Percentiles rank a stretch among this genome's conserved stretches.
Conservation (phyloP, 495 filamentous ascomycete species). For the Penicillium coprophilum region DNA sequence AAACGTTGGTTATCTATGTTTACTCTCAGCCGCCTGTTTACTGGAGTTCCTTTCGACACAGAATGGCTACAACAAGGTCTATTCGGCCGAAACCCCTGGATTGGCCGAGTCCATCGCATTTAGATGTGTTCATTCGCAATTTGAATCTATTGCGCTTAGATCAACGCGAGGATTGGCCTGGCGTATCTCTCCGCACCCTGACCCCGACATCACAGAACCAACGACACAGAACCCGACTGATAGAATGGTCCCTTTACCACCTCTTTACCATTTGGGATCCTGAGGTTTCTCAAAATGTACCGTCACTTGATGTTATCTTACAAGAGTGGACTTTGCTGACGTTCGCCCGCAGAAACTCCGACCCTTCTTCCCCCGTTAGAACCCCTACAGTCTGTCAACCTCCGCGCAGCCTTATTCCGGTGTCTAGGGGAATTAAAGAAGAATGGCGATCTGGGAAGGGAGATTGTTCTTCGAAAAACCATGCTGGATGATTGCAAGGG, state of each 20-base stretch:
- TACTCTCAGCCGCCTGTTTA: constrained; percentile 19
- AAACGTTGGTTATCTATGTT: constrained; percentile 35
- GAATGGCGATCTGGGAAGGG: constrained; percentile 74
- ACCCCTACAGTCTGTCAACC: constrained; percentile 82
- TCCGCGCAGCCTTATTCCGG: constrained; percentile 80
- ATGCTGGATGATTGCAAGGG: constrained; percentile 93
- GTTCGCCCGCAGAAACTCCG: constrained; percentile 66
- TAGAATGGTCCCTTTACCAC: constrained; percentile 83
- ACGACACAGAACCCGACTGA: constrained; percentile 71
- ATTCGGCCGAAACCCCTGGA: constrained; percentile 36
- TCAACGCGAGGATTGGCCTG: constrained; percentile 71
- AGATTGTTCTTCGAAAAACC: constrained; percentile 76
- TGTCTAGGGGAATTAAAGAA: constrained; percentile 79
- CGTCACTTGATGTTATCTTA: constrained; percentile 5
- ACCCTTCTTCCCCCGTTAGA: constrained; percentile 84
- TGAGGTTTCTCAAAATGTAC: constrained; percentile 66
- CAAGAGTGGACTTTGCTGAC: constrained; percentile 3
- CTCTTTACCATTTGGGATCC: constrained; percentile 81
- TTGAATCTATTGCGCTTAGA: constrained; percentile 78
- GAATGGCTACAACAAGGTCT: constrained; percentile 37
- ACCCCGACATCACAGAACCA: constrained; percentile 68
- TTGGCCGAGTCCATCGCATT: constrained; percentile 50
- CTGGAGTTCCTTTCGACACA: constrained; percentile 17
- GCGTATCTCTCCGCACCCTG: constrained; percentile 62
- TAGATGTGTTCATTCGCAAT: constrained; percentile 75